phyloP scores from a whole-genome alignment of 1,284 basidiomycete genomes.

The Vanrija pseudolonga region DNA sequence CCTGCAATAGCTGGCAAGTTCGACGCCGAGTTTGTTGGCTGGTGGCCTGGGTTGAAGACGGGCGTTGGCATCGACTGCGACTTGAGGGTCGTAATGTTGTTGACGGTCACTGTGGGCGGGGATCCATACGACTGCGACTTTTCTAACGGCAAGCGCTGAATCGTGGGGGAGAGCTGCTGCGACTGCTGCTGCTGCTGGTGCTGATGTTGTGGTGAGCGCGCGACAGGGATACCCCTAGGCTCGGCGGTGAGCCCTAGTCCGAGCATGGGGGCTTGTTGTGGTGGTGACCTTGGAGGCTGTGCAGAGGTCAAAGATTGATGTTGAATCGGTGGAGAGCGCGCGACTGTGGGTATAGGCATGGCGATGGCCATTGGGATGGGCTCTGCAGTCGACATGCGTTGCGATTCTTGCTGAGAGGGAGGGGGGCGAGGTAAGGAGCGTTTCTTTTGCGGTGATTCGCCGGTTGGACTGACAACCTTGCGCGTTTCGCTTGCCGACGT shows the following conservation, averaged over 20 bases:
- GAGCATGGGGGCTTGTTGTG: background rate
- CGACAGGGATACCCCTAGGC: background rate
- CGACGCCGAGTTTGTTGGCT: constrained; percentile 37
- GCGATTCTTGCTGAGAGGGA: background rate
- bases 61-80: background rate
- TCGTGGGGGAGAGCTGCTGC: background rate
- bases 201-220: constrained; percentile 1
- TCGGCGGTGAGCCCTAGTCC: constrained; percentile 1
- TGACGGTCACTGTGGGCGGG: background rate
- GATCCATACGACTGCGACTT: background rate
- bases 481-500: background rate
- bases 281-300: background rate
- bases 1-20: constrained; percentile 38
- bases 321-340: background rate
- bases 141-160: background rate
- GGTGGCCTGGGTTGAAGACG: constrained; percentile 15
- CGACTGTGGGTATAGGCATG: constrained; percentile 4
- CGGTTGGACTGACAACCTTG: too few relatives aligned
- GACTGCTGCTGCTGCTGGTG: background rate
- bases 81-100: background rate
- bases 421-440: constrained; percentile 7
- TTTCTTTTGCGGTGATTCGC: background rate
- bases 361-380: constrained; percentile 10
- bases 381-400: constrained; percentile 3
- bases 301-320: background rate